Conservation (phyloP, 441 rosid genomes). For the Pelargonium myrrhifolium region DNA sequence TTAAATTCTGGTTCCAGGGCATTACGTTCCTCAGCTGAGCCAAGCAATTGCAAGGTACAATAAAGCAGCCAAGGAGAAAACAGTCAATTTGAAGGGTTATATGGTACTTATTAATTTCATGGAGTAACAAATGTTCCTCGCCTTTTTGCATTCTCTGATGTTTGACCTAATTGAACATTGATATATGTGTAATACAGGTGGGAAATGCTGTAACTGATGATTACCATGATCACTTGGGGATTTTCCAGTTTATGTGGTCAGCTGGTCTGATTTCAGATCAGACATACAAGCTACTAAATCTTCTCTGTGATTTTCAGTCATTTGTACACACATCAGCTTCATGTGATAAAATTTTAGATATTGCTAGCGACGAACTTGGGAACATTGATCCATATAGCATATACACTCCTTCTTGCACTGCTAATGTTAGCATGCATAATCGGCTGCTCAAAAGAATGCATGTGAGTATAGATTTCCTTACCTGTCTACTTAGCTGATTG, state of each 20-base stretch:
- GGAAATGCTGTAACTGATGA: constrained; percentile 92
- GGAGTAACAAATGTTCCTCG: neutral
- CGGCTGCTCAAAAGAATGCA: constrained; percentile 45
- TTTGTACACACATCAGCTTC: constrained; percentile 57
- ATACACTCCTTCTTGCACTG: constrained; percentile 62
- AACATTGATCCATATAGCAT: constrained; percentile 80
- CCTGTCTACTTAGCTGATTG: neutral
- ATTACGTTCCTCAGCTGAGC: constrained; percentile 94
- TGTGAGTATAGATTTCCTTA: constrained; percentile 31
- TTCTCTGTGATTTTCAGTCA: constrained; percentile 54
- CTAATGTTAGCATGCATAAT: constrained; percentile 42
- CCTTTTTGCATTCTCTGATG: neutral
- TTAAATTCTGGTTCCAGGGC: constrained; percentile 43
- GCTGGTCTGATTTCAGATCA: constrained; percentile 85
- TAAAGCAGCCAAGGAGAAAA: constrained; percentile 30
- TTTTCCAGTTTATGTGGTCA: constrained; percentile 77
- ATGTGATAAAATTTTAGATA: constrained; percentile 44
- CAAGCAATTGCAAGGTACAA: constrained; percentile 61
- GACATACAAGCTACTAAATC: constrained; percentile 56
- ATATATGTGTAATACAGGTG: constrained; percentile 43
- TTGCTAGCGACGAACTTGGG: constrained; percentile 63
- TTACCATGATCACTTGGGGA: constrained; percentile 63
- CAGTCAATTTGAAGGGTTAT: constrained; percentile 76
- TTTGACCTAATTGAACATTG: constrained; percentile 10
- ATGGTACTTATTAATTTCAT: constrained; percentile 46